Evolutionary conservation across 1,284 basidiomycete genomes (phyloP).

Genomic region (Malassezia arunalokei): DNA sequence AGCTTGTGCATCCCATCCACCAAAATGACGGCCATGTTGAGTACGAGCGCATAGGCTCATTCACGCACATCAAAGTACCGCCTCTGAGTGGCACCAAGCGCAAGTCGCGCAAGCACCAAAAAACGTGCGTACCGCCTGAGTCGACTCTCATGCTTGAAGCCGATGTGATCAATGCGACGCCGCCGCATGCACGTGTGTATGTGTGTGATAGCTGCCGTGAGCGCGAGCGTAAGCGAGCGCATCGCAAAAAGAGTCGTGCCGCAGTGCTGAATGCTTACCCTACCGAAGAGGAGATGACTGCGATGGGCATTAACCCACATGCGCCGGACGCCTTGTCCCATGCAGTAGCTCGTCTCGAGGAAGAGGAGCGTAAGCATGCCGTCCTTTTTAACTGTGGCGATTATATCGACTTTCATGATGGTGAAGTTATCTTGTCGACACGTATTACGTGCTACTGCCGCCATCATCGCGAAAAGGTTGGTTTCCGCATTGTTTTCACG

Average conservation of each 20-base stretch:
- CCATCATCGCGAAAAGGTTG: slow-evolving; percentile 92
- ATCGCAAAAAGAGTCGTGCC: slow-evolving; percentile 33
- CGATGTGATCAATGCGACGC: slow-evolving; percentile 53
- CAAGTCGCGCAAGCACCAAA: slow-evolving; percentile 61
- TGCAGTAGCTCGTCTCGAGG: slow-evolving; percentile 28
- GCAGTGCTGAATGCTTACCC: slow-evolving; percentile 17
- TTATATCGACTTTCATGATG: slow-evolving; percentile 74
- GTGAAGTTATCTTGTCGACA: slow-evolving; percentile 76
- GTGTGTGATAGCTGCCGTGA: slow-evolving; percentile 59
- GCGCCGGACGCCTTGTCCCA: slow-evolving; percentile 26
- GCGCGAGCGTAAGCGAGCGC: slow-evolving; percentile 49
- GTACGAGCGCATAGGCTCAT: slow-evolving; percentile 43
- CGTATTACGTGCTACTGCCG: slow-evolving; percentile 97
- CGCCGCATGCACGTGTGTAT: slow-evolving; percentile 59
- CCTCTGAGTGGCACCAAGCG: slow-evolving; percentile 44
- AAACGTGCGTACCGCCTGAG: slow-evolving; percentile 34
- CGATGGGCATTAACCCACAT: slow-evolving; percentile 30
- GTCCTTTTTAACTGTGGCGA: slow-evolving; percentile 77
- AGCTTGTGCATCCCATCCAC: slow-evolving; percentile 47
- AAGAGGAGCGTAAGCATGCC: slow-evolving; percentile 42
- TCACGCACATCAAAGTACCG: slow-evolving; percentile 43
- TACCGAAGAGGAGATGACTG: slow-evolving; percentile 34
- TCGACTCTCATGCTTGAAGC: slow-evolving; percentile 45
- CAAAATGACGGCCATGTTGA: slow-evolving; percentile 14
- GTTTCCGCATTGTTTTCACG: slow-evolving; percentile 81